A percentile compares a stretch with the other conserved stretches of the same genome.
Evolutionary conservation across 306 rosid genomes (phyloP).

Genomic region (Gastrolobium bilobum): DNA sequence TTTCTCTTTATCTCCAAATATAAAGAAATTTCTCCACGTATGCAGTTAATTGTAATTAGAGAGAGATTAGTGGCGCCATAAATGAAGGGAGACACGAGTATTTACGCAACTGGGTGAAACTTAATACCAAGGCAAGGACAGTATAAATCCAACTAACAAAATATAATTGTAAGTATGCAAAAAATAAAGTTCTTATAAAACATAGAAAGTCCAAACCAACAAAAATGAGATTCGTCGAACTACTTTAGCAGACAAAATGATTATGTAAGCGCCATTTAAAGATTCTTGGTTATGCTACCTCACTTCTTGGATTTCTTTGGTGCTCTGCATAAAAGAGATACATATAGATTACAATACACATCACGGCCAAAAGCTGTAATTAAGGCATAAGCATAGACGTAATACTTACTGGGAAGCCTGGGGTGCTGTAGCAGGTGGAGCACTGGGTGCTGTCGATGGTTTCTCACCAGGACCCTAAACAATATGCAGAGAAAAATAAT

Average conservation of each 20-base stretch:
- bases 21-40: no score
- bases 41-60: background rate
- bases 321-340: slow-evolving; percentile 52
- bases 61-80: background rate
- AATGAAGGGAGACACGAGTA: background rate
- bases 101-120: slow-evolving; percentile 1
- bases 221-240: background rate
- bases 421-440: slow-evolving; percentile 54
- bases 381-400: background rate
- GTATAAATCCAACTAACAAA: background rate
- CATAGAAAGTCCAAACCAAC: slow-evolving; percentile 28
- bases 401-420: slow-evolving; percentile 71
- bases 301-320: slow-evolving; percentile 81
- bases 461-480: slow-evolving; percentile 81
- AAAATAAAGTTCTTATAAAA: slow-evolving; percentile 16
- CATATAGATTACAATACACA: background rate
- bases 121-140: background rate
- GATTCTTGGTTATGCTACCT: slow-evolving; percentile 23
- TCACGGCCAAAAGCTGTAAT: background rate
- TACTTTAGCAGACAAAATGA: background rate
- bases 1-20: no score
- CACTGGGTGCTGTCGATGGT: slow-evolving; percentile 51
- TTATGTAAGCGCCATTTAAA: background rate
- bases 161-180: background rate
- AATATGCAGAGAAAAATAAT: background rate